Evolutionary conservation across 2,329 filamentous ascomycete species (phyloP).

Genomic region (Ophiostoma novo-ulmi): DNA sequence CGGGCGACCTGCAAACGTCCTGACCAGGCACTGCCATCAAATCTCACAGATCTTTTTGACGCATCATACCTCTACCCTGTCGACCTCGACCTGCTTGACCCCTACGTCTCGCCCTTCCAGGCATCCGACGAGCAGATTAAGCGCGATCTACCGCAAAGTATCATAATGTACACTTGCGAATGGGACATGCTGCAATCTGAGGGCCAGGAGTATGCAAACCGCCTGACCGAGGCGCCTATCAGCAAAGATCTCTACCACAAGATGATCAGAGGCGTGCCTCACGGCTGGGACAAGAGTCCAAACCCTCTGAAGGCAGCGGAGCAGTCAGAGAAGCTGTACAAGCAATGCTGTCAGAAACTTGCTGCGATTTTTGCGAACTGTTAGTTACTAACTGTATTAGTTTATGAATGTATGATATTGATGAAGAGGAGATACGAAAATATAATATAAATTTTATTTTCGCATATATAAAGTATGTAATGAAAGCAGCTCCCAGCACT

Average conservation of each 20-base stretch:
- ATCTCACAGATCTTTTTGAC: constrained; percentile 59
- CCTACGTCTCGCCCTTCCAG: constrained; percentile 54
- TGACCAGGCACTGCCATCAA: constrained; percentile 53
- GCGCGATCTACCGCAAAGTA: constrained; percentile 45
- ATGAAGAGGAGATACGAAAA: neutral
- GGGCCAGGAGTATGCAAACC: constrained; percentile 26
- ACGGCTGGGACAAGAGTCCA: constrained; percentile 63
- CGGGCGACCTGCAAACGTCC: constrained; percentile 50
- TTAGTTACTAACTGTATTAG: neutral
- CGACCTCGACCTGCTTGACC: constrained; percentile 45
- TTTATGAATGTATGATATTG: neutral
- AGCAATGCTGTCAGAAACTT: constrained; percentile 42
- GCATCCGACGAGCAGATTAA: constrained; percentile 49
- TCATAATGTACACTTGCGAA: constrained; percentile 59
- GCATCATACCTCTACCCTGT: constrained; percentile 55
- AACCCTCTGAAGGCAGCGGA: constrained; percentile 52
- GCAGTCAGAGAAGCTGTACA: constrained; percentile 50
- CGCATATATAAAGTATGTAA: neutral
- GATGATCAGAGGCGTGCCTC: constrained; percentile 54
- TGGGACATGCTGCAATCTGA: constrained; percentile 34
- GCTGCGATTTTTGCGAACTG: constrained; percentile 9
- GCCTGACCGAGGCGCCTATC: constrained; percentile 42
- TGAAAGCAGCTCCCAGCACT: neutral
- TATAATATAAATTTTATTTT: no score
- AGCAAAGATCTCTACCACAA: constrained; percentile 55